These are phyloP conservation scores for Fraxinus angustifolia DNA, from an alignment of 305 asterid species.

Conservation along the genomic window DNA sequence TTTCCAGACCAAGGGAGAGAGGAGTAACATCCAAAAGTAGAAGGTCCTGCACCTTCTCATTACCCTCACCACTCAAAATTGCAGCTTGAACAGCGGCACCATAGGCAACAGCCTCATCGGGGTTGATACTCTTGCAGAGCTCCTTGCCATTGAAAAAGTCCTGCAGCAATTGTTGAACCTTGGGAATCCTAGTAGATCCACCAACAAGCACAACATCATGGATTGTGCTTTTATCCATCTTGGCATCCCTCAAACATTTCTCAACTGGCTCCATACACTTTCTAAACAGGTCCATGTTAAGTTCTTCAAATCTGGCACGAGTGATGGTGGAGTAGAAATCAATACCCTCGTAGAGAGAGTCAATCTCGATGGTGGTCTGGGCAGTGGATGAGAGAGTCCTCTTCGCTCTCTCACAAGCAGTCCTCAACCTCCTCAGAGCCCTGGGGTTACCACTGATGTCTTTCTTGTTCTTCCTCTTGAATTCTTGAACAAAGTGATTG, in stretches of 20 bases:
- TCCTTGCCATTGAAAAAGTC: slow-evolving; percentile 49
- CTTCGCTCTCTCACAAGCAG: neutral
- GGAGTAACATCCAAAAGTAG: slow-evolving; percentile 77
- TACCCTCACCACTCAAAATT: slow-evolving; percentile 73
- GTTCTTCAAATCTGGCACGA: neutral
- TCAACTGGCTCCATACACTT: neutral
- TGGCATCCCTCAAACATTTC: neutral
- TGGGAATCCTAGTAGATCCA: neutral
- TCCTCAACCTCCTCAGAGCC: neutral
- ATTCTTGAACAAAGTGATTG: neutral
- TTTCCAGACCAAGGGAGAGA: slow-evolving; percentile 72
- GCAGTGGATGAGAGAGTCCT: neutral
- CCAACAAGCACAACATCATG: neutral
- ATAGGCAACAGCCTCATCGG: slow-evolving; percentile 88
- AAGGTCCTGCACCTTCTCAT: slow-evolving; percentile 73
- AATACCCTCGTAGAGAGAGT: neutral
- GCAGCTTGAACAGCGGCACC: slow-evolving; percentile 95
- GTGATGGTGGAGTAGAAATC: neutral
- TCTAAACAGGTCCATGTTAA: neutral
- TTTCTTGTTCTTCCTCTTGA: neutral
- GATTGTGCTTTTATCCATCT: neutral
- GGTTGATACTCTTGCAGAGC: slow-evolving; percentile 84
- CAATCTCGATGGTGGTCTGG: neutral
- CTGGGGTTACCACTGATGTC: neutral
- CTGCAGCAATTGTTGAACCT: neutral